Evolutionary conservation across 805 yeast genomes (phyloP), one percentile per base, ranked within the genome.

Genomic region (Lipomyces orientalis): DNA sequence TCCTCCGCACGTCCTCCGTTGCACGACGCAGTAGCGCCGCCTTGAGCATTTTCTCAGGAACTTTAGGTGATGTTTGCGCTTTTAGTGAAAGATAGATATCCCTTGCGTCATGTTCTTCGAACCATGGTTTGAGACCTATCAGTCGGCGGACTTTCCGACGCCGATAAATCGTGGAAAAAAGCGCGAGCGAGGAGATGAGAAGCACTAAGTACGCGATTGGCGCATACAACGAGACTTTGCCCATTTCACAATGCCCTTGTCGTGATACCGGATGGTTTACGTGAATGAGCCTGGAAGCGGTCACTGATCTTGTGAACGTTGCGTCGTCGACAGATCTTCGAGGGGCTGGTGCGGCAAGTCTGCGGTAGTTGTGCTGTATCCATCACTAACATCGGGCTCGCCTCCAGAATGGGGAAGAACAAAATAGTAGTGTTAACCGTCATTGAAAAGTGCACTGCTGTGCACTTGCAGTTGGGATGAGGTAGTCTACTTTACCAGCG

Each of bases 1-100:
- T 83, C 75, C 97, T 85, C 78, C 96, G 87, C 65, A 95, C 82
- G 10, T 93, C 90, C 79, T 94, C 98, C 8, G 93, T 90, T n/a
- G 97, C 91, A 79, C 91, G 84, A 73, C 86, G 84, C 62, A 88
- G 74, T 54, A 88, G 75, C 1, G 90, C 90, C 16, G 91, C 89
- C 75, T 89, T 90, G 73, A 90, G 73, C 25, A 91, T 88, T 74
- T 88, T 91, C 31, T 89, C 94, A 71, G 93, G 93, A 5, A 93
- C 90, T 35, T 85, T 84, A 19, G 83, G 83, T 6, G 57, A 63
- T 19, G 77, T 79, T 73, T 81, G 82, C 16, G 80, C 81, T 73
- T 86, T 85, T 64, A 93, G 81, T 59, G 87, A 84, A 62, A 81
- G 77, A 77, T 88, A 92, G 68, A 91, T 76, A 65, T 87, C 88